Evolutionary conservation across 1,284 basidiomycete species (phyloP).

Genomic region (Mrakiaceae sp.): DNA sequence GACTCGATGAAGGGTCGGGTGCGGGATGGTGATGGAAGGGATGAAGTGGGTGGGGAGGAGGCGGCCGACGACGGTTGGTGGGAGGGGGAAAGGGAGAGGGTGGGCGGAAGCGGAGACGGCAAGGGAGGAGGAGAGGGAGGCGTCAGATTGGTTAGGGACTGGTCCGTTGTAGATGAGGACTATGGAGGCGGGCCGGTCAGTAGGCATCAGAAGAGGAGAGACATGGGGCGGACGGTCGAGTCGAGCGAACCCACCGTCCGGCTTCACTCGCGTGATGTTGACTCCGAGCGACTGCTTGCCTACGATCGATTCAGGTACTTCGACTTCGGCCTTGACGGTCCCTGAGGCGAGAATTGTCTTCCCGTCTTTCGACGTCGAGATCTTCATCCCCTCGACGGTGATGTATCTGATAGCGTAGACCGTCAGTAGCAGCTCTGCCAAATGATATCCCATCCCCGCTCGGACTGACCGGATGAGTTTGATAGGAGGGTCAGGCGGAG

Average conservation of each 20-base stretch:
- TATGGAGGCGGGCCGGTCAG: too few species aligned
- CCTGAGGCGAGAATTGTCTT: constrained; percentile 9
- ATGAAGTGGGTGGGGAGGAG: background rate
- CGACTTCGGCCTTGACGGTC: constrained; percentile 5
- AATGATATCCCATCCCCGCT: too few species aligned
- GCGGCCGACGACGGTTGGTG: background rate
- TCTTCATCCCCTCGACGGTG: constrained; percentile 33
- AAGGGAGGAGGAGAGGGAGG: background rate
- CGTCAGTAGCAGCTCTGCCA: too few species aligned
- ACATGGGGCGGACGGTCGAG: too few species aligned
- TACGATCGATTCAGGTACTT: background rate
- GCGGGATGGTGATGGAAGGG: background rate
- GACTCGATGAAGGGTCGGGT: background rate
- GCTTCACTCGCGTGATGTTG: background rate
- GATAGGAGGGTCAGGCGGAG: constrained; percentile 25
- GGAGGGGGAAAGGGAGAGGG: background rate
- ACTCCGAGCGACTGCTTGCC: background rate
- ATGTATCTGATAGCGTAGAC: constrained; percentile 11
- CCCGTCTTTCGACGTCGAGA: constrained; percentile 21
- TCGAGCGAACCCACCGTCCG: background rate
- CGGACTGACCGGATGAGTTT: constrained; percentile 27
- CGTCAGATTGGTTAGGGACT: background rate
- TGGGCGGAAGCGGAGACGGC: background rate
- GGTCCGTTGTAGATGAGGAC: background rate
- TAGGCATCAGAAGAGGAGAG: too few species aligned